These are phyloP conservation scores for Ophiostoma fasciatum DNA, from an alignment of 2,329 filamentous ascomycete genomes.

Conservation along the genomic window DNA sequence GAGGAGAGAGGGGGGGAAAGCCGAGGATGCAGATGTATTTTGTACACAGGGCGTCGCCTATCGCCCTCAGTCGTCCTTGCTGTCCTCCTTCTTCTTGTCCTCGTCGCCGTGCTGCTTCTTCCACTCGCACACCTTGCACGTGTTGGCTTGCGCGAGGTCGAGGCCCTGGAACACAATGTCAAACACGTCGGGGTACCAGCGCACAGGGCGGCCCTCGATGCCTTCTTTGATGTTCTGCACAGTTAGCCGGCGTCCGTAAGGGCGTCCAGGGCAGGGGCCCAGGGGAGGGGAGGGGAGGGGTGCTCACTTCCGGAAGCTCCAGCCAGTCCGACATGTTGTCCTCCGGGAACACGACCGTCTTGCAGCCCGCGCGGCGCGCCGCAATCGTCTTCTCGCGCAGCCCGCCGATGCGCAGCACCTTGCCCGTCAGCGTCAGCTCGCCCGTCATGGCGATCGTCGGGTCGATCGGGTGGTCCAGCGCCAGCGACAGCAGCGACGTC, in stretches of 20 bases:
- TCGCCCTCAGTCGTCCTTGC: slow-evolving; percentile 11
- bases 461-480: slow-evolving; percentile 61
- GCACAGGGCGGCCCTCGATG: slow-evolving; percentile 78
- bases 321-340: slow-evolving; percentile 97
- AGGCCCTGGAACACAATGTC: slow-evolving; percentile 75
- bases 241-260: slow-evolving; percentile 1
- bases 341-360: slow-evolving; percentile 83
- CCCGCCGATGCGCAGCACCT: slow-evolving; percentile 88
- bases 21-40: too few species aligned
- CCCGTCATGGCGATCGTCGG: slow-evolving; percentile 95
- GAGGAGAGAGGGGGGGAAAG: too few species aligned
- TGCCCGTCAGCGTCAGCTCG: slow-evolving; percentile 90
- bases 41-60: too few species aligned
- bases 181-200: slow-evolving; percentile 92
- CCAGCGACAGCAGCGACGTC: slow-evolving; percentile 77
- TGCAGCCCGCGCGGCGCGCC: slow-evolving; percentile 79
- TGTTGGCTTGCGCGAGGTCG: slow-evolving; percentile 58
- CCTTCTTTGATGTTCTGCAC: slow-evolving; percentile 91
- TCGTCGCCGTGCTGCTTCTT: slow-evolving; percentile 32
- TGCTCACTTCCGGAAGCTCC: slow-evolving; percentile 82
- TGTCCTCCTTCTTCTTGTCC: slow-evolving; percentile 43
- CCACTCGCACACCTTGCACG: slow-evolving; percentile 48
- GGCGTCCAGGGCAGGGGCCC: too few species aligned
- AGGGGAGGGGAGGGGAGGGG: background rate
- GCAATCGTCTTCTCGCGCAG: slow-evolving; percentile 95